A percentile compares a stretch with the other conserved stretches of the same genome.
Conservation (phyloP, 1,284 basidiomycete species). For the Coniferiporia sulphurascens region DNA sequence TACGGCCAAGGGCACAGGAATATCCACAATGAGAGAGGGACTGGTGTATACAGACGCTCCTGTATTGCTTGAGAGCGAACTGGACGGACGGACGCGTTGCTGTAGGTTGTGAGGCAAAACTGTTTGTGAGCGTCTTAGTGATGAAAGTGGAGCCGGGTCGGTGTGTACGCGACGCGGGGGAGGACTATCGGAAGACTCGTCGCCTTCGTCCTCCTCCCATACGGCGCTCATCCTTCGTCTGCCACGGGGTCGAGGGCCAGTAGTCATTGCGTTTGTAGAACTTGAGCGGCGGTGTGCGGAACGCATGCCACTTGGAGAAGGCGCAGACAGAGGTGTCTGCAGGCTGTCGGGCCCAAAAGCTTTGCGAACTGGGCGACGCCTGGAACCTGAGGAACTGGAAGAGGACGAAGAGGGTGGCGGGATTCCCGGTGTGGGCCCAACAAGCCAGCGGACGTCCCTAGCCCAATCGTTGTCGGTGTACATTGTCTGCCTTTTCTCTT, state of each 20-base stretch:
- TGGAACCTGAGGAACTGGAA: constrained; percentile 21
- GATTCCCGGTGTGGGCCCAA: constrained; percentile 30
- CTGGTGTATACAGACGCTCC: constrained; percentile 19
- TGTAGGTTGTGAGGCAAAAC: constrained; percentile 9
- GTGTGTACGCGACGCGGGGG: constrained; percentile 23
- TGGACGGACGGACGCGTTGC: background rate
- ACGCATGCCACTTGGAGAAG: background rate
- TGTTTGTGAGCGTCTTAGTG: constrained; percentile 15
- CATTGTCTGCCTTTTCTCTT: background rate
- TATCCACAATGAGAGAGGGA: constrained; percentile 26
- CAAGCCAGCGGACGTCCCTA: constrained; percentile 60
- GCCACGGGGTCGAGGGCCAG: constrained; percentile 17
- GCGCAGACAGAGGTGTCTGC: constrained; percentile 1
- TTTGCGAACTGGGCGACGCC: background rate
- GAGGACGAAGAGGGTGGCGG: constrained; percentile 21
- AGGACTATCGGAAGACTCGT: constrained; percentile 4
- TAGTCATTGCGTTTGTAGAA: constrained; percentile 20
- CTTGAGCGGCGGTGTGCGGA: constrained; percentile 21
- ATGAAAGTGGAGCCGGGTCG: constrained; percentile 17
- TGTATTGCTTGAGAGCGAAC: background rate
- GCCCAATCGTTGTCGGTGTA: constrained; percentile 27
- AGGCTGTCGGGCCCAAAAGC: constrained; percentile 1
- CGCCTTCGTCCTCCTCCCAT: constrained; percentile 39
- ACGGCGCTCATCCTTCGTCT: constrained; percentile 37
- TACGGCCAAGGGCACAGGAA: constrained; percentile 28